phyloP scores from a whole-genome alignment of 177 flowering plant species.

The Vitis hybrid region DNA sequence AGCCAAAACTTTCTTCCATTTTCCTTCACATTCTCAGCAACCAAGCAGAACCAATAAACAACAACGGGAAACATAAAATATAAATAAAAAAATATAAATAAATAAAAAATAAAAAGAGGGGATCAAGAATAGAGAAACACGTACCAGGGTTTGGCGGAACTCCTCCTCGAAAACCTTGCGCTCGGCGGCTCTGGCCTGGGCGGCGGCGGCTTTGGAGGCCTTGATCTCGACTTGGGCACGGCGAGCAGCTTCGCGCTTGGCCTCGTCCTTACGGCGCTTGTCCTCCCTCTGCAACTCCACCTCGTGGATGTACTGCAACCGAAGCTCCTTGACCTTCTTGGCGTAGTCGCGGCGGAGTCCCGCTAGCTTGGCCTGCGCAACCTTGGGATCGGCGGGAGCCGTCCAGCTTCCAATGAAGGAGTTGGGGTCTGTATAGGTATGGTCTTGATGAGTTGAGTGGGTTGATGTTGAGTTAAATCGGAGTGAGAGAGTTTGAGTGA shows the following conservation, averaged over 20 bases:
- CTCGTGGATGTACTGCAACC: slow-evolving; percentile 63
- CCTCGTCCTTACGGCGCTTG: slow-evolving; percentile 61
- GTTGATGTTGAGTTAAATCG: slow-evolving; percentile 27
- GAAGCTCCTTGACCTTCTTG: slow-evolving; percentile 54
- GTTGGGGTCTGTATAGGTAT: slow-evolving; percentile 38
- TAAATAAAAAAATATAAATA: not conserved
- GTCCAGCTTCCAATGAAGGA: slow-evolving; percentile 64
- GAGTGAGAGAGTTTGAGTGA: slow-evolving; percentile 3
- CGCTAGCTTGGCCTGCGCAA: slow-evolving; percentile 53
- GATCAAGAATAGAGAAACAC: slow-evolving; percentile 2
- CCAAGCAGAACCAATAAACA: not conserved
- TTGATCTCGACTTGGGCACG: slow-evolving; percentile 60
- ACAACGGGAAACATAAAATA: no score
- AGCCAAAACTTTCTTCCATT: no score
- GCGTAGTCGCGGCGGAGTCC: slow-evolving; percentile 64
- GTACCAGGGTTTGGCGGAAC: slow-evolving; percentile 66
- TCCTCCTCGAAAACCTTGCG: slow-evolving; percentile 59
- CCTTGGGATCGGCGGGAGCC: slow-evolving; percentile 49
- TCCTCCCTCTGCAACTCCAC: slow-evolving; percentile 68
- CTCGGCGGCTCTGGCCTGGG: slow-evolving; percentile 57
- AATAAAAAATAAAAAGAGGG: not conserved
- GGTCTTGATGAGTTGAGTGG: slow-evolving; percentile 18
- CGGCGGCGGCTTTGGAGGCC: slow-evolving; percentile 56
- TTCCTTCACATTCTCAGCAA: not conserved
- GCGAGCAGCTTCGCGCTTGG: slow-evolving; percentile 50